Evolutionary conservation across 108 stramenopile genomes (phyloP).

Genomic region (Nitzschia inconspicua): DNA sequence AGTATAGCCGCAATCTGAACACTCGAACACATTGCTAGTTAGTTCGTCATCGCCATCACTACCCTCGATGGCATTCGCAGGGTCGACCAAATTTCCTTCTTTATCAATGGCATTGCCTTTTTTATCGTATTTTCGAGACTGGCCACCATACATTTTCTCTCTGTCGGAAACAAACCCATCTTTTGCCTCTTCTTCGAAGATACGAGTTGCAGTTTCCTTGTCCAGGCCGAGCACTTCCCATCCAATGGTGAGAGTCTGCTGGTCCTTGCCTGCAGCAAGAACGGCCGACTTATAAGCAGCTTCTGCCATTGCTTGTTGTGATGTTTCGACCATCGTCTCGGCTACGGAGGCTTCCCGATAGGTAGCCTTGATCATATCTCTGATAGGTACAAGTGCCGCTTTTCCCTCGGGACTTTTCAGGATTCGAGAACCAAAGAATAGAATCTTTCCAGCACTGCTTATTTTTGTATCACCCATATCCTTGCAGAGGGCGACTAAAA

Average conservation of each 20-base stretch:
- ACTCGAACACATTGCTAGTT: slow-evolving; percentile 59
- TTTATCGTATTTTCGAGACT: slow-evolving; percentile 48
- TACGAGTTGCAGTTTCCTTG: slow-evolving; percentile 59
- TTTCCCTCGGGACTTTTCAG: slow-evolving; percentile 61
- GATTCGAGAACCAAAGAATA: slow-evolving; percentile 80
- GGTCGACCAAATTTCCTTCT: slow-evolving; percentile 51
- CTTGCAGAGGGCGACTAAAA: slow-evolving; percentile 50
- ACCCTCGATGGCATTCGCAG: slow-evolving; percentile 38
- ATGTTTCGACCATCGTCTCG: slow-evolving; percentile 48
- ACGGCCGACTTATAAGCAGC: slow-evolving; percentile 74
- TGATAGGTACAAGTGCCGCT: slow-evolving; percentile 42
- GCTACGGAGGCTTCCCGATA: slow-evolving; percentile 45
- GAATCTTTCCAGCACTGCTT: slow-evolving; percentile 63
- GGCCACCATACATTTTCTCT: slow-evolving; percentile 54
- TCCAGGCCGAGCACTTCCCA: slow-evolving; percentile 86
- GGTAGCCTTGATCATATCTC: slow-evolving; percentile 51
- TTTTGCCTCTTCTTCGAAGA: slow-evolving; percentile 66
- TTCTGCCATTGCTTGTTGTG: slow-evolving; percentile 75
- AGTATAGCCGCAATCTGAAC: slow-evolving; percentile 81
- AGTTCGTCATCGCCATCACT: slow-evolving; percentile 33
- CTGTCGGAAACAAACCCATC: slow-evolving; percentile 63
- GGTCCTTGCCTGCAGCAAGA: slow-evolving; percentile 48
- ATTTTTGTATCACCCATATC: slow-evolving; percentile 51
- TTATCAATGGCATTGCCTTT: slow-evolving; percentile 44
- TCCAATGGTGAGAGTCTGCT: slow-evolving; percentile 61